Percentiles rank a stretch among this genome's conserved stretches.
These are phyloP conservation scores for Begonia loranthoides DNA, from an alignment of 306 rosid genomes.

Conservation along the genomic window DNA sequence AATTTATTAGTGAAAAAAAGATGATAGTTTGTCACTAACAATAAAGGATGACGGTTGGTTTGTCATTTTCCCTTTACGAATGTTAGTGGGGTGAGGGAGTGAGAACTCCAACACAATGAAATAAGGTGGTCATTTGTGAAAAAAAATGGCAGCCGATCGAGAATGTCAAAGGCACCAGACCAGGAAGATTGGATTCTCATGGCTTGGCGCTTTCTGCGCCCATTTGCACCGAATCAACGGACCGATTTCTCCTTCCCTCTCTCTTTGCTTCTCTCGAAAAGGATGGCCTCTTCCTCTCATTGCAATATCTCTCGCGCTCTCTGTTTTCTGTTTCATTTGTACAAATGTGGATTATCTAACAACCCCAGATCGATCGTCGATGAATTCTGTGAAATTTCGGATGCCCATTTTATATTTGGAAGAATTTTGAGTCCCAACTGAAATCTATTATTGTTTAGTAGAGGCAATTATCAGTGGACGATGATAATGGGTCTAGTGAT, in stretches of 20 bases:
- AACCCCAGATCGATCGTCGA: not conserved
- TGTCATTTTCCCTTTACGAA: too few species aligned
- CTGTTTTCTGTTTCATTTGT: slow-evolving; percentile 3
- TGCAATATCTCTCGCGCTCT: slow-evolving; percentile 4
- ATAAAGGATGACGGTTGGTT: too few species aligned
- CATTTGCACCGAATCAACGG: slow-evolving; percentile 15
- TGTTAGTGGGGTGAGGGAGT: too few species aligned
- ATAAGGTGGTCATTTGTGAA: too few species aligned
- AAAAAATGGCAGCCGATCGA: too few species aligned
- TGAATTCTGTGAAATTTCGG: not conserved
- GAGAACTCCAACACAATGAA: too few species aligned
- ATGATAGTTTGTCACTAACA: too few species aligned
- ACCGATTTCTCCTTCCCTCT: slow-evolving; percentile 1
- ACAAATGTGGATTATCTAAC: slow-evolving; percentile 4
- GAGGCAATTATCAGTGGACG: slow-evolving; percentile 6
- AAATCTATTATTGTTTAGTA: not conserved
- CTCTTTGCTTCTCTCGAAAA: not conserved
- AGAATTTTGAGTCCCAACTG: not conserved
- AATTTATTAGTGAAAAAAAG: too few species aligned
- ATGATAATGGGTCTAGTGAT: slow-evolving; percentile 5
- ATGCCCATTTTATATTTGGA: not conserved
- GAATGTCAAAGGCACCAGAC: too few species aligned
- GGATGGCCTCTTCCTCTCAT: slow-evolving; percentile 1
- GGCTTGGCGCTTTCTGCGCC: slow-evolving; percentile 48
- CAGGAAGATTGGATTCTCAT: slow-evolving; percentile 13